Conservation (phyloP, 2,329 filamentous ascomycete genomes). For the Alternaria longipes region DNA sequence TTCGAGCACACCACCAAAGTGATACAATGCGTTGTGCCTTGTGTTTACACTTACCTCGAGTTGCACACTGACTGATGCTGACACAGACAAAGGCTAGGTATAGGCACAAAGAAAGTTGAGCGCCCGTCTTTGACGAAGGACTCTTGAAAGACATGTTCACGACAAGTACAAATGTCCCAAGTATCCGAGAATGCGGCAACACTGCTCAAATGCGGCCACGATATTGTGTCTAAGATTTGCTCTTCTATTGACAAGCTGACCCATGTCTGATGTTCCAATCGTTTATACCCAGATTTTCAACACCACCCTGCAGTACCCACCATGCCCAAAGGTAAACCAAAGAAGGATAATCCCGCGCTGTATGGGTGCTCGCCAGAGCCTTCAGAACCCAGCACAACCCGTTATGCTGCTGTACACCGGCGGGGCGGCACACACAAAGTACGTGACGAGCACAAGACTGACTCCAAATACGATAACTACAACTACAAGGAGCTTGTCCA, state of each 20-base stretch:
- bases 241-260: background rate
- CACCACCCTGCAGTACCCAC: background rate
- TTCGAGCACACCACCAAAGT: background rate
- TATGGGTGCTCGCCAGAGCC: constrained; percentile 1
- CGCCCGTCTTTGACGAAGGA: constrained; percentile 3
- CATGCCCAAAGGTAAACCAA: constrained; percentile 31
- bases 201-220: background rate
- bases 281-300: background rate
- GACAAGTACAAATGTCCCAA: background rate
- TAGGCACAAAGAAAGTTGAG: background rate
- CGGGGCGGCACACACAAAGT: constrained; percentile 45
- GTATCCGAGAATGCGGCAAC: background rate
- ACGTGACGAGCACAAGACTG: constrained; percentile 36
- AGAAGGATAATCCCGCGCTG: constrained; percentile 13
- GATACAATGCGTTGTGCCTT: background rate
- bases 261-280: background rate
- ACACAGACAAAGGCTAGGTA: constrained; percentile 13
- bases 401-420: constrained; percentile 29
- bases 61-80: background rate
- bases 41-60: background rate
- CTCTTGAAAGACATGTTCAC: constrained; percentile 1
- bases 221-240: background rate
- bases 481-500: constrained; percentile 34
- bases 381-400: constrained; percentile 10
- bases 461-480: constrained; percentile 42